Conservation (phyloP, 257 asterid genomes). For the Capsicum pubescens region DNA sequence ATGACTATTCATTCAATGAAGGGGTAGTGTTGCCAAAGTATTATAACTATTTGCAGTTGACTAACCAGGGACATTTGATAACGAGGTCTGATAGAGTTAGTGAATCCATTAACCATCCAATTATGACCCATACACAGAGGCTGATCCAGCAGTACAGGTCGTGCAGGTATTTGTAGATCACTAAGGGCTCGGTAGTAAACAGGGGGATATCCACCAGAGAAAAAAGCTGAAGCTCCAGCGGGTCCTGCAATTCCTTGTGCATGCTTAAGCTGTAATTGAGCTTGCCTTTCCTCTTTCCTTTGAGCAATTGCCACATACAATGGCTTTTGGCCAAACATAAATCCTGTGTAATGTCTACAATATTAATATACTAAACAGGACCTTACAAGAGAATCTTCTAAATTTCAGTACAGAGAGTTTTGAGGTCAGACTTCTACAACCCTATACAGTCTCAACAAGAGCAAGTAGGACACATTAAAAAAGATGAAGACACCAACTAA, state of each 20-base stretch:
- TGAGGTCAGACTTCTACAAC: background rate
- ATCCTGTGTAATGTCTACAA: conserved; percentile 50
- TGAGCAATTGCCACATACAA: conserved; percentile 83
- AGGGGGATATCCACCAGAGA: conserved; percentile 70
- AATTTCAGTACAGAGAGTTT: background rate
- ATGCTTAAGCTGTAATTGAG: conserved; percentile 60
- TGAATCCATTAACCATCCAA: conserved; percentile 68
- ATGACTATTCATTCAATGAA: background rate
- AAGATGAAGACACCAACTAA: background rate
- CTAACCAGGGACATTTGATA: conserved; percentile 66
- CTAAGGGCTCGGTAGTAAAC: conserved; percentile 62
- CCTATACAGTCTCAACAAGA: background rate
- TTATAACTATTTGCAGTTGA: background rate
- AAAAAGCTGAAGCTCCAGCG: conserved; percentile 57
- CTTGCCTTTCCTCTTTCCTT: conserved; percentile 83
- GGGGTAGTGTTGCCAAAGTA: background rate
- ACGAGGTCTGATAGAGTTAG: conserved; percentile 54
- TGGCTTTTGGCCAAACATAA: conserved; percentile 72
- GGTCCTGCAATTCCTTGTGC: conserved; percentile 64
- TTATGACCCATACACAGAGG: conserved; percentile 63
- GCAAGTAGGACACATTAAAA: background rate
- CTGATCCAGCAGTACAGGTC: conserved; percentile 60
- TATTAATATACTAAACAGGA: conserved; percentile 5
- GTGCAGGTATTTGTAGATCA: conserved; percentile 57
- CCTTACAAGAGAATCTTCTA: background rate